phyloP scores from a whole-genome alignment of 192 early-diverging fungal species.

The Thamnidium elegans region DNA sequence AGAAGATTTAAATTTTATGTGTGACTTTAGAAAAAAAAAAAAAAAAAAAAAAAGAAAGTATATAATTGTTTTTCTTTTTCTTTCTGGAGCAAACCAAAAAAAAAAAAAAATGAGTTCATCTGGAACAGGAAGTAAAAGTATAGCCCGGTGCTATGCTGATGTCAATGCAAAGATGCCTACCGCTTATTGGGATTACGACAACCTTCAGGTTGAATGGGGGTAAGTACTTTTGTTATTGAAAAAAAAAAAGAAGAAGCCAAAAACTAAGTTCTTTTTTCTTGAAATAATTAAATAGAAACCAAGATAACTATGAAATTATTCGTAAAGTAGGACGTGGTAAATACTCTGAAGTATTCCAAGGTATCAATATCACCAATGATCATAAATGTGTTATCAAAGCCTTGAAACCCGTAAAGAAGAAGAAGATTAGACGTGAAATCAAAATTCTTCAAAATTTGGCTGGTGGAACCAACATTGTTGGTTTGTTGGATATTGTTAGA shows the following conservation, averaged over 20 bases:
- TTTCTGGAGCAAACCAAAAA: no score
- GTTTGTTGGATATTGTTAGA: constrained; percentile 89
- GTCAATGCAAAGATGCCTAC: constrained; percentile 77
- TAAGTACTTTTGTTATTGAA: neutral
- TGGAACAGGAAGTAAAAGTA: constrained; percentile 27
- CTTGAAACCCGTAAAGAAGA: constrained; percentile 99
- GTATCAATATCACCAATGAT: constrained; percentile 85
- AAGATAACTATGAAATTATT: constrained; percentile 97
- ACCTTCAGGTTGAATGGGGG: constrained; percentile 82
- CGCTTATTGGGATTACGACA: constrained; percentile 98
- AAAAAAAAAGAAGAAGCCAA: no score
- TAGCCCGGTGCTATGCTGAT: constrained; percentile 89
- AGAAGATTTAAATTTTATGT: no score
- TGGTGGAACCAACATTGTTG: constrained; percentile 92
- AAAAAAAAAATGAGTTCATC: no score
- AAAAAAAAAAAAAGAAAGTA: no score
- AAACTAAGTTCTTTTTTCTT: no score
- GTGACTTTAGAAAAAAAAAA: no score
- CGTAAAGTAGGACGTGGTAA: constrained; percentile 98
- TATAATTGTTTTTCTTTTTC: no score
- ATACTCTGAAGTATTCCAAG: constrained; percentile 99
- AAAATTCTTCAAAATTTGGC: constrained; percentile 97
- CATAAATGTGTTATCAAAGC: constrained; percentile 98
- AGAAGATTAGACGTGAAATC: constrained; percentile 99
- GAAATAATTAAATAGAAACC: constrained; percentile 46